These are phyloP conservation scores for Boletus bicolor DNA, from an alignment of 768 basidiomycete genomes.

Conservation along the genomic window DNA sequence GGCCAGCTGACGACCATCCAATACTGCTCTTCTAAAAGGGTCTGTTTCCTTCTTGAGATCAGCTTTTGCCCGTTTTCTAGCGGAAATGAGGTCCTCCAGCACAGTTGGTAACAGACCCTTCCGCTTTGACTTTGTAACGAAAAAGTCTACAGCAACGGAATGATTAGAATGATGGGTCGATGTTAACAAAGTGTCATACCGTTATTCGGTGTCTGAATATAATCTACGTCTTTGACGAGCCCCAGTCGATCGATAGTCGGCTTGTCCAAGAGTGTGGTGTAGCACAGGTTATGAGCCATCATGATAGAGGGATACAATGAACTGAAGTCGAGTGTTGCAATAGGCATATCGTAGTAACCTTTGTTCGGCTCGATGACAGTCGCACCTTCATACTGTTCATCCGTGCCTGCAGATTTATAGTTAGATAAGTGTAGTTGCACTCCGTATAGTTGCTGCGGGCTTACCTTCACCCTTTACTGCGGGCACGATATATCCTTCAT, in stretches of 20 bases:
- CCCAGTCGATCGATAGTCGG: constrained; percentile 70
- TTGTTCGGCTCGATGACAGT: constrained; percentile 97
- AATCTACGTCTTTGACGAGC: constrained; percentile 83
- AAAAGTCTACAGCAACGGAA: constrained; percentile 61
- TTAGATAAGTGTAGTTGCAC: not conserved
- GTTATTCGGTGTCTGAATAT: constrained; percentile 93
- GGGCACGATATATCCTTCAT: constrained; percentile 88
- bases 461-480: constrained; percentile 80
- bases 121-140: constrained; percentile 65
- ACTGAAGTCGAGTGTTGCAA: constrained; percentile 97
- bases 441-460: constrained; percentile 3
- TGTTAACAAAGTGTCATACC: constrained; percentile 44
- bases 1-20: constrained; percentile 96
- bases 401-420: constrained; percentile 53
- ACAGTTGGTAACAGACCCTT: constrained; percentile 92
- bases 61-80: constrained; percentile 91
- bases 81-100: constrained; percentile 88
- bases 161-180: not conserved
- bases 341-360: constrained; percentile 95
- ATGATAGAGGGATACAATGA: constrained; percentile 99
- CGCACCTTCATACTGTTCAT: constrained; percentile 98
- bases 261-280: constrained; percentile 91
- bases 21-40: constrained; percentile 93
- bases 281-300: constrained; percentile 99
- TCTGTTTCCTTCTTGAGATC: constrained; percentile 97